Evolutionary conservation across 352 stramenopile genomes (phyloP), one percentile per base, ranked within the genome.

Genomic region (Globisporangium canariense): DNA sequence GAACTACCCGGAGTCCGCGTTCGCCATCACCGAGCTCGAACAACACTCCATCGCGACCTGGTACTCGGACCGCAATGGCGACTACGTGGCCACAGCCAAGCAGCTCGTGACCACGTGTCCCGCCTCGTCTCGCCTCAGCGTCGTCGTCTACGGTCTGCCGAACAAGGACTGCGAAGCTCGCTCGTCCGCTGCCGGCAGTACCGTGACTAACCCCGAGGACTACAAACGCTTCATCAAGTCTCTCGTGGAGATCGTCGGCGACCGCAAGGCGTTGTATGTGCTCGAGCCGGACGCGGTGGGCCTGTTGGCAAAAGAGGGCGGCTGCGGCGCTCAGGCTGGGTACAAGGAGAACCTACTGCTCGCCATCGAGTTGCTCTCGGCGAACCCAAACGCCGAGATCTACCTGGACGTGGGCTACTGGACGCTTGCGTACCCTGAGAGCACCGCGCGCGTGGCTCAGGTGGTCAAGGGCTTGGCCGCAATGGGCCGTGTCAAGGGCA

Each of bases 341-440:
- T 90, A 92, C 57, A 32, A 71, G 1, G 66, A 62, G 10, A 89
- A 90, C 52, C 58, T 92, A 43, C 58, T 88, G 62, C 71, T 56
- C 8, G 83, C 81, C 0, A 73, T 89, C 25, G 30, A 67, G 20
- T 30, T 81, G 30, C 64, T 92, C n/a, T 79, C 79, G 11, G 30
- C 68, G 55, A 92, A 92, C 67, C 57, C 74, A 16, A 86, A 92
- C 49, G 81, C 83, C 2, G 64, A 81, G 16, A 85, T 92, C 46
- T 92, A 90, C 67, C 49, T 88, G 22, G 83, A 90, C 52, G 75
- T 92, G 25, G 79, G 81, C 32, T 85, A 82, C 66, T 90, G 81
- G 83, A 80, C 73, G 2, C 77, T 91, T 3, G 56, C 74, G 59
- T 73, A 65, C 22, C 38, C 71, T 0, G 66, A 65, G 9, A 74